Base-by-base conservation (phyloP, 106 monocot genomes). In the Acorus calamus region DNA sequence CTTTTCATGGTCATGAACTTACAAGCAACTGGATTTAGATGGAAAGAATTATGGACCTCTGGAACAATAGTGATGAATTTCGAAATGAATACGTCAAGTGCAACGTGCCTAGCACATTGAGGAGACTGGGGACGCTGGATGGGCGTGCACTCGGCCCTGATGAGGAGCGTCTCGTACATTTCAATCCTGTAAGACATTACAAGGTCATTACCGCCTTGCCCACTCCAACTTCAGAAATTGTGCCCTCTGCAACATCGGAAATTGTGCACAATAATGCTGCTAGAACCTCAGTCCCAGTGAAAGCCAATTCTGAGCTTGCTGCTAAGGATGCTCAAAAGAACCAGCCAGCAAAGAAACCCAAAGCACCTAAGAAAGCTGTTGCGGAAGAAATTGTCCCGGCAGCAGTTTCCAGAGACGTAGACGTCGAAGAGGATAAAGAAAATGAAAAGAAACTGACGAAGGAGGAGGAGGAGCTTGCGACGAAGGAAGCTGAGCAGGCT, bases 51-150 rank as follows among this genome's bases (percentile, higher is more conserved):
- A 85, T 96, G 94, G 73, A 80, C 51, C 13, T 90, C 5, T 96
- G 94, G 90, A 96, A 96, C 69, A 84, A 71, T 4, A 63, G 85
- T 62, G 66, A 75, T 7, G 80, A 81, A 8, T 96, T 96, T 69
- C 79, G 90, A 10, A 77, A 72, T 41, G 73, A 82, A 44, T 96
- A 96, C 63, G 72, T 96, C 6, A 73, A 78, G 59, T 82, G 65
- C 52, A 96, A 91, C 53, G 44, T 66, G 61, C 51, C 54, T 5
- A 87, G 75, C 71, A 87, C 76, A 13, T 44, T 87, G 14, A 84
- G 87, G 59, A 90, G 89, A 78, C 66, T 90, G 4, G 69, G 69
- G 56, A 90, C 90, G 12, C 11, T 62, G 5, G 94, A 96, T 78
- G 87, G 84, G 44, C 74, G 94, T 68, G 69, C 75, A 45, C 84